Percentiles rank a stretch among this genome's conserved stretches.
These are phyloP conservation scores for Pseudogymnoascus sp. DNA, from an alignment of 2,329 filamentous ascomycete species.

Conservation along the genomic window DNA sequence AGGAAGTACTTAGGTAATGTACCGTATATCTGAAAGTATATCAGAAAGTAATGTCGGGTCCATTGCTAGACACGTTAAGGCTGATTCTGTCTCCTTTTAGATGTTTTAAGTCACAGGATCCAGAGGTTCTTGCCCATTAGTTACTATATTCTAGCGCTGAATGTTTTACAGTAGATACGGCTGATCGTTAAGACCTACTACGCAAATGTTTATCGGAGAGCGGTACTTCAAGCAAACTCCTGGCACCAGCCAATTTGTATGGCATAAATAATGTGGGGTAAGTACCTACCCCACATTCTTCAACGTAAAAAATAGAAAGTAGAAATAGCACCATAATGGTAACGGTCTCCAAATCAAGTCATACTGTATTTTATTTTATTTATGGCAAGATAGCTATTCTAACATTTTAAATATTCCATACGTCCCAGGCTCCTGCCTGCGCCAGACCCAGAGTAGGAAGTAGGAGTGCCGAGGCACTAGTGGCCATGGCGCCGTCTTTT, in stretches of 20 bases:
- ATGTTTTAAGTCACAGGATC: not conserved
- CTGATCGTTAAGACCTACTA: not conserved
- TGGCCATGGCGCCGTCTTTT: not conserved
- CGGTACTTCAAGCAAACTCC: not conserved
- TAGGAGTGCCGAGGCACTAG: not conserved
- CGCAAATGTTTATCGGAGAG: not conserved
- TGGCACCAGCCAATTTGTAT: not conserved
- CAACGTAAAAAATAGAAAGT: not conserved
- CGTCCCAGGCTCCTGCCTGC: not conserved
- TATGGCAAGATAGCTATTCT: not conserved
- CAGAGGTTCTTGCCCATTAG: not conserved
- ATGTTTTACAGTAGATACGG: not conserved
- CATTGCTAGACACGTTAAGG: not conserved
- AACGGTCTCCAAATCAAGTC: not conserved
- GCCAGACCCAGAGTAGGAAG: not conserved
- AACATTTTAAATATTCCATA: not conserved
- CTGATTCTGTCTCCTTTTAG: not conserved
- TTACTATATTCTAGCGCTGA: not conserved
- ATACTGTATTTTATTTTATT: not conserved
- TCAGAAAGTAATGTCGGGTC: not conserved
- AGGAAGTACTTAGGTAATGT: not conserved
- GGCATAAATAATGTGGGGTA: not conserved
- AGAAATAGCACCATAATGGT: not conserved
- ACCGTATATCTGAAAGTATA: not conserved
- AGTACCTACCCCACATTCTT: not conserved